Conservation (phyloP, 2,329 filamentous ascomycete genomes). For the Fusarium sp. region DNA sequence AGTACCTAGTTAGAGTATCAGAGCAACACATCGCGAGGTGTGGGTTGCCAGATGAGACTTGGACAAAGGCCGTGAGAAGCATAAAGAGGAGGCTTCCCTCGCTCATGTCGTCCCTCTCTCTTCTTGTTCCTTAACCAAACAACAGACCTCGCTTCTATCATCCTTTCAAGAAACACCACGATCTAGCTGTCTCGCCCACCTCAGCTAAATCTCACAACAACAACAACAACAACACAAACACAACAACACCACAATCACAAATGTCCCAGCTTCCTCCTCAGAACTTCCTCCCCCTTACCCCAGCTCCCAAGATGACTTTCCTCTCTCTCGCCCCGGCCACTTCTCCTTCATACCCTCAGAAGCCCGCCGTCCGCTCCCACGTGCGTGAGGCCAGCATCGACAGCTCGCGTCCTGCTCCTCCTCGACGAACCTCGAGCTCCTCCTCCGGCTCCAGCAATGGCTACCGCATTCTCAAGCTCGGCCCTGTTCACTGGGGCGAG, state of each 20-base stretch:
- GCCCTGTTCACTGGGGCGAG: slow-evolving; percentile 72
- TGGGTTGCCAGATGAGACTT: slow-evolving; percentile 31
- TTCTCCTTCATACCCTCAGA: slow-evolving; percentile 65
- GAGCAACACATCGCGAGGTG: slow-evolving; percentile 9
- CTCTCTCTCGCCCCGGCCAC: slow-evolving; percentile 69
- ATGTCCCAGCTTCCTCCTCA: slow-evolving; percentile 44
- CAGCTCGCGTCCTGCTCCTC: slow-evolving; percentile 31
- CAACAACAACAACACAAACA: slow-evolving; percentile 1
- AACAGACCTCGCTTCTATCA: slow-evolving; percentile 27
- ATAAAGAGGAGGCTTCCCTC: slow-evolving; percentile 47
- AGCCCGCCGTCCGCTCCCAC: slow-evolving; percentile 48
- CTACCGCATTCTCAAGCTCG: slow-evolving; percentile 70
- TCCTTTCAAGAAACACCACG: slow-evolving; percentile 20
- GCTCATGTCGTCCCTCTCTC: slow-evolving; percentile 16
- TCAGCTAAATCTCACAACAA: slow-evolving; percentile 35
- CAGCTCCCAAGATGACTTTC: slow-evolving; percentile 54
- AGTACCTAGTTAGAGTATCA: not conserved
- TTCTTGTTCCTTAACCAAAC: slow-evolving; percentile 34
- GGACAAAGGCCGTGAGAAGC: slow-evolving; percentile 26
- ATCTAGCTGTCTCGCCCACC: slow-evolving; percentile 43
- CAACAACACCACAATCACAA: slow-evolving; percentile 26
- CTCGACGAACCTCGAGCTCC: slow-evolving; percentile 62
- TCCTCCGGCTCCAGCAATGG: slow-evolving; percentile 51
- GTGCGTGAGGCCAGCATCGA: not conserved
- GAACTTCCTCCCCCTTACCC: slow-evolving; percentile 44